Evolutionary conservation across 768 basidiomycete species (phyloP), one percentile per base, ranked within the genome.

Genomic region (Russula sp.): DNA sequence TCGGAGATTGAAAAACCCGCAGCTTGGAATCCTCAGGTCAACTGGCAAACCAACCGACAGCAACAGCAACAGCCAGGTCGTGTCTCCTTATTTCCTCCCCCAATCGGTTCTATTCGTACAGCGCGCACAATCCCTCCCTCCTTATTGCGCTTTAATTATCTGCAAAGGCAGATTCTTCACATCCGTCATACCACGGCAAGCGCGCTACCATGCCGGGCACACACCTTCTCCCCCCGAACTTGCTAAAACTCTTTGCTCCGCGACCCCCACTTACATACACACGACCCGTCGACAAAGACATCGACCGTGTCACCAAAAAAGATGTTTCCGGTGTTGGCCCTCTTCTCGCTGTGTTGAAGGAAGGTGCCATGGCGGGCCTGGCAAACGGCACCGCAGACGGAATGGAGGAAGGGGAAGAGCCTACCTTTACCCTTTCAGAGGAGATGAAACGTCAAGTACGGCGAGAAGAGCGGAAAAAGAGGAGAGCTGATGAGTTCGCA

Each of bases 191-290:
- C 52, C 61, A 32, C 46, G 34, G 52, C 56, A 50, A 52, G 14
- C 52, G n/a, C 43, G 20, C 51, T 65, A 66, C 42, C 63, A 80
- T 80, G 79, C 79, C 79, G 10, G 89, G 88, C 51, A 93, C 92
- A 4, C 91, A 95, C 75, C 80, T 95, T 25, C 82, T 99, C 25
- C 96, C 96, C 4, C 93, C 93, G 3, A 97, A 98, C 75, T 83
- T 99, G 56, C 86, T 98, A 73, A 94, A 96, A 73, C 87, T 98
- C 67, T 99, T 98, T 73, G 88, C 93, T 0, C 94, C 97, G 5
- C 85, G 97, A 7, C 93, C 96, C 1, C 90, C 88, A 3, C 81
- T 98, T 4, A 88, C 89, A 0, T 98, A 93, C 71, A 70, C 85
- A 35, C 86, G 93, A 9, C 94, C 96, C 0, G 79, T 92, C 38